These are phyloP conservation scores for Cordyceps javanica DNA, from an alignment of 2,329 filamentous ascomycete species.

Conservation along the genomic window DNA sequence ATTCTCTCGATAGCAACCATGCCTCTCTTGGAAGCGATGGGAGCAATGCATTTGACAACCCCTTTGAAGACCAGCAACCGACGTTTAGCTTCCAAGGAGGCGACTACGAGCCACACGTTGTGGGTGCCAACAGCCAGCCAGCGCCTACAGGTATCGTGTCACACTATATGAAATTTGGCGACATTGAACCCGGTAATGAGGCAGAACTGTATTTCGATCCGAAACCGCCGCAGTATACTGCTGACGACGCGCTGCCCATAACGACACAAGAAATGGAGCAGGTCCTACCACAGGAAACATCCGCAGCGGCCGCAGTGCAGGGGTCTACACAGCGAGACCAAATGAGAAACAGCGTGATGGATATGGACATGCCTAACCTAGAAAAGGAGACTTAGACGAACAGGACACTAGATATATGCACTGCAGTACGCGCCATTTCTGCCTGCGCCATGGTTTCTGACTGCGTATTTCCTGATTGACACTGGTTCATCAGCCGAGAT, in stretches of 20 bases:
- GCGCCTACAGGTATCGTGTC: not conserved
- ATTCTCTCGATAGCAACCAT: conserved; percentile 41
- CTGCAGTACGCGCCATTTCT: not conserved
- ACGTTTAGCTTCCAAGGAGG: conserved; percentile 1
- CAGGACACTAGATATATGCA: not conserved
- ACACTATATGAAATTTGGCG: not conserved
- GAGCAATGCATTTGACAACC: conserved; percentile 23
- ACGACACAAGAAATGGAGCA: conserved; percentile 7
- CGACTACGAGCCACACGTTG: not conserved
- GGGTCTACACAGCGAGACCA: not conserved
- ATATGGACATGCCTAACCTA: not conserved
- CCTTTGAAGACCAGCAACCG: conserved; percentile 7
- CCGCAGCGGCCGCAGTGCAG: not conserved
- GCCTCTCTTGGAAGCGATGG: conserved; percentile 39
- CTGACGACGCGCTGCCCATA: not conserved
- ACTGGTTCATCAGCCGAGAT: too few species aligned
- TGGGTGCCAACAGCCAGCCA: not conserved
- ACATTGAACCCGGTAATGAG: too few species aligned
- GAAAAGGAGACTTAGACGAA: not conserved
- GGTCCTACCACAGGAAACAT: not conserved
- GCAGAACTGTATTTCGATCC: not conserved
- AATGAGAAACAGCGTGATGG: not conserved
- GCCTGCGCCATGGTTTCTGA: not conserved
- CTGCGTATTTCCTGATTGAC: not conserved
- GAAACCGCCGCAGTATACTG: not conserved